Conservation (phyloP, 1,139 yeast species). For the Candida sp. region DNA sequence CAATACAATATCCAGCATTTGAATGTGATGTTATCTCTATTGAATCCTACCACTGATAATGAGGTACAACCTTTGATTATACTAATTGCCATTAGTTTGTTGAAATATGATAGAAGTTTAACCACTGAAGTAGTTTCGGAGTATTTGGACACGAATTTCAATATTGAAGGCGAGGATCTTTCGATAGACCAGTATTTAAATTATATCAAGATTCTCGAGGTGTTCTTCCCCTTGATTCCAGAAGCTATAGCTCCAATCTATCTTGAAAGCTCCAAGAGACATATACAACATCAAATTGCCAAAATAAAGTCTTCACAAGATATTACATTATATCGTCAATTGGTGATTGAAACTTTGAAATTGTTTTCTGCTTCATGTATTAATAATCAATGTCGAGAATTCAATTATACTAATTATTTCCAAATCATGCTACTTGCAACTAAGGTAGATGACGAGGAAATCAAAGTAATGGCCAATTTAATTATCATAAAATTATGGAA, state of each 20-base stretch:
- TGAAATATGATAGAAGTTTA: constrained; percentile 14
- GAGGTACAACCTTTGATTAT: constrained; percentile 17
- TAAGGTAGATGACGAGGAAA: constrained; percentile 12
- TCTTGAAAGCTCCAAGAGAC: constrained; percentile 14
- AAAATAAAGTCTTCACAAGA: constrained; percentile 3
- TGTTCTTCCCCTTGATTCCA: constrained; percentile 25
- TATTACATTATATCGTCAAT: constrained; percentile 6
- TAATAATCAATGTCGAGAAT: constrained; percentile 31
- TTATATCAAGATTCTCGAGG: constrained; percentile 16
- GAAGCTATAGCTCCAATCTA: constrained; percentile 18
- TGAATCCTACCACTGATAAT: constrained; percentile 13
- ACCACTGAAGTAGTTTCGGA: constrained; percentile 17
- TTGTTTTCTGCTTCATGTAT: constrained; percentile 34
- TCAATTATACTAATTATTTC: constrained; percentile 26
- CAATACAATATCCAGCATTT: constrained; percentile 19
- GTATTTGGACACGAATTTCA: constrained; percentile 21
- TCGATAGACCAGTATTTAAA: constrained; percentile 16
- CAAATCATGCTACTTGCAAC: constrained; percentile 22
- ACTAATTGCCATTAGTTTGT: constrained; percentile 21
- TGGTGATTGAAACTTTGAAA: constrained; percentile 16
- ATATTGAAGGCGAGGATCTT: constrained; percentile 13
- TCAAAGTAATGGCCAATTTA: constrained; percentile 30
- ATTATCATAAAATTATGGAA: constrained; percentile 45
- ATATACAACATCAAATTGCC: constrained; percentile 13
- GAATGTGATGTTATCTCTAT: constrained; percentile 17